A percentile compares a stretch with the other conserved stretches of the same genome.
phyloP scores from a whole-genome alignment of 179 eudicot species.

The Silene noctiflora region DNA sequence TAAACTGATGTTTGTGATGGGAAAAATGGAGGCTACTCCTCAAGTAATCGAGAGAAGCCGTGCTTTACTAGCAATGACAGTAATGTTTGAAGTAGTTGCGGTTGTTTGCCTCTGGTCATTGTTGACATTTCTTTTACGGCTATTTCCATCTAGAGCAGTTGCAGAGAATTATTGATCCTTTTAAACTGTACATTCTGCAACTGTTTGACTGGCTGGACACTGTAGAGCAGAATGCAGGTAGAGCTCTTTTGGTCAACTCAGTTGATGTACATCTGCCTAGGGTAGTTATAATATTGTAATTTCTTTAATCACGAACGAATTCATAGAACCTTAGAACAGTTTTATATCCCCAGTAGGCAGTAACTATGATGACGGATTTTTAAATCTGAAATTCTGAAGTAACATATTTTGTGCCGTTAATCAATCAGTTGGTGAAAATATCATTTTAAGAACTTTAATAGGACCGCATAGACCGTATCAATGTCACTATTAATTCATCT shows the following conservation, averaged over 20 bases:
- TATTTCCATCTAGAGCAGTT: conserved; percentile 77
- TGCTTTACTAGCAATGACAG: conserved; percentile 55
- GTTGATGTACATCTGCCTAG: conserved; percentile 18
- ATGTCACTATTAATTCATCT: too few species aligned
- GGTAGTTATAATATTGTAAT: background rate
- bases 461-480: too few species aligned
- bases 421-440: too few species aligned
- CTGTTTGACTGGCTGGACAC: background rate
- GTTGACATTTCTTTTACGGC: conserved; percentile 69
- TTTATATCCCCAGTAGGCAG: too few species aligned
- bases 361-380: too few species aligned
- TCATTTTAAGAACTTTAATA: too few species aligned
- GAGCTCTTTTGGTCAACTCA: conserved; percentile 5
- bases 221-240: background rate
- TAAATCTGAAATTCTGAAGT: too few species aligned
- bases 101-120: conserved; percentile 81
- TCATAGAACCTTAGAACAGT: too few species aligned
- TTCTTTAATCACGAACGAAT: background rate
- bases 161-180: conserved; percentile 50
- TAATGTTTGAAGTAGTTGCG: conserved; percentile 60
- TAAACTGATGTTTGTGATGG: conserved; percentile 53
- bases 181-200: conserved; percentile 17
- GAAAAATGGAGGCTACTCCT: conserved; percentile 39
- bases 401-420: too few species aligned
- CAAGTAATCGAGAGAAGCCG: conserved; percentile 47